Conservation (phyloP, 805 yeast species). For the Ogataea kodamae region DNA sequence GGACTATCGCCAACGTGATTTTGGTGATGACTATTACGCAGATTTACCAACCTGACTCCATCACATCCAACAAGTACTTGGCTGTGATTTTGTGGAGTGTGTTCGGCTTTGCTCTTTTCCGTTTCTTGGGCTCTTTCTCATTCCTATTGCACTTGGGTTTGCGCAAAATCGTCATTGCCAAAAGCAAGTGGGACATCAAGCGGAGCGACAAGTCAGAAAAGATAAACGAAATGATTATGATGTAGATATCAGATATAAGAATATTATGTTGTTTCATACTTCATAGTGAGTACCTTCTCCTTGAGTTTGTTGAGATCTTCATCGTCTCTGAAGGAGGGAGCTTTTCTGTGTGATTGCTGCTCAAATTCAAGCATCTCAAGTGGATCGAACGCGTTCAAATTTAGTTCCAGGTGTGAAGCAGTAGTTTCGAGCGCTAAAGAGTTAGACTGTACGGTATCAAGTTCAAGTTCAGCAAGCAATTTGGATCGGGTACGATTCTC, state of each 20-base stretch:
- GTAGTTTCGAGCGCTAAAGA: conserved; percentile 15
- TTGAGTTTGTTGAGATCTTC: conserved; percentile 30
- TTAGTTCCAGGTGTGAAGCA: conserved; percentile 14
- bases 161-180: conserved; percentile 31
- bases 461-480: conserved; percentile 16
- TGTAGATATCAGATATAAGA: conserved; percentile 1
- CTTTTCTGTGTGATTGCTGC: conserved; percentile 13
- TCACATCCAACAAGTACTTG: conserved; percentile 68
- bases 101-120: conserved; percentile 73
- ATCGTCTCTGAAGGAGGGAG: conserved; percentile 29
- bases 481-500: conserved; percentile 18
- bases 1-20: conserved; percentile 82
- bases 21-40: conserved; percentile 86
- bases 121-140: conserved; percentile 78
- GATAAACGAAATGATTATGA: conserved; percentile 21
- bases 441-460: conserved; percentile 17
- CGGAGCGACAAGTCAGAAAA: conserved; percentile 16
- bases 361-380: conserved; percentile 12
- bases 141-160: conserved; percentile 50
- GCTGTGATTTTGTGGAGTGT: conserved; percentile 90
- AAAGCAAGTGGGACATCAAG: conserved; percentile 32
- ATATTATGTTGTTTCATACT: conserved; percentile 19
- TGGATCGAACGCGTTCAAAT: background rate
- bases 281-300: conserved; percentile 30
- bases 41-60: conserved; percentile 66